Evolutionary conservation across 1,284 basidiomycete genomes (phyloP).

Genomic region (Leccinum insolens): DNA sequence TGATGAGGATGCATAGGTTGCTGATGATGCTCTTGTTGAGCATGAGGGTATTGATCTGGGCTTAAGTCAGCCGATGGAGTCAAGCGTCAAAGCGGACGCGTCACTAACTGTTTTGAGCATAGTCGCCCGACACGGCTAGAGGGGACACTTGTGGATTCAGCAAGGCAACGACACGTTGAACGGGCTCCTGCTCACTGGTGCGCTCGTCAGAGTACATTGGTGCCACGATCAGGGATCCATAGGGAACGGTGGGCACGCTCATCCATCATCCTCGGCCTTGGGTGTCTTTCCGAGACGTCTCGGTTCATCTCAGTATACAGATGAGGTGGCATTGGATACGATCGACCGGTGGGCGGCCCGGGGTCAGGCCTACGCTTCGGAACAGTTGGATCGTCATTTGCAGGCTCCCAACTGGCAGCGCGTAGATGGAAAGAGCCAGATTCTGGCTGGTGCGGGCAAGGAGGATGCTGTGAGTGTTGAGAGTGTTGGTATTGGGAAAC

Average conservation of each 20-base stretch:
- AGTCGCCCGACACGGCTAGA: constrained; percentile 34
- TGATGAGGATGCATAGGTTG: too few species aligned
- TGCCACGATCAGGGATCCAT: constrained; percentile 40
- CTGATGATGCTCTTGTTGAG: too few species aligned
- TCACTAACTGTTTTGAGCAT: constrained; percentile 32
- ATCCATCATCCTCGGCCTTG: constrained; percentile 31
- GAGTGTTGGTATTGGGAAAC: constrained; percentile 36
- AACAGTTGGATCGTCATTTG: constrained; percentile 38
- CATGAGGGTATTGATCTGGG: too few species aligned
- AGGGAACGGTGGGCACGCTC: constrained; percentile 34
- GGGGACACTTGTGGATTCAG: constrained; percentile 24
- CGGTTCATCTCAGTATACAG: constrained; percentile 39
- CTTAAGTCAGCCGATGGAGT: too few species aligned
- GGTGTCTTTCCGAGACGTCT: constrained; percentile 33
- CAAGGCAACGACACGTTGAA: constrained; percentile 6
- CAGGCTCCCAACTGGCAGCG: constrained; percentile 46
- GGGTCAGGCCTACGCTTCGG: constrained; percentile 38
- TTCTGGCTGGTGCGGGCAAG: constrained; percentile 34
- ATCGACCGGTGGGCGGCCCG: constrained; percentile 33
- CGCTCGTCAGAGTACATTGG: constrained; percentile 51
- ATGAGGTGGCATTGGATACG: constrained; percentile 38
- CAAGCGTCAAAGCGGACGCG: too few species aligned
- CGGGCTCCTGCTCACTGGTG: constrained; percentile 37
- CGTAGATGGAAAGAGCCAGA: constrained; percentile 42
- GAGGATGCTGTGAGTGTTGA: constrained; percentile 27